Evolutionary conservation across 2,329 filamentous ascomycete genomes (phyloP).

Genomic region (Ambrosiella beaveri): DNA sequence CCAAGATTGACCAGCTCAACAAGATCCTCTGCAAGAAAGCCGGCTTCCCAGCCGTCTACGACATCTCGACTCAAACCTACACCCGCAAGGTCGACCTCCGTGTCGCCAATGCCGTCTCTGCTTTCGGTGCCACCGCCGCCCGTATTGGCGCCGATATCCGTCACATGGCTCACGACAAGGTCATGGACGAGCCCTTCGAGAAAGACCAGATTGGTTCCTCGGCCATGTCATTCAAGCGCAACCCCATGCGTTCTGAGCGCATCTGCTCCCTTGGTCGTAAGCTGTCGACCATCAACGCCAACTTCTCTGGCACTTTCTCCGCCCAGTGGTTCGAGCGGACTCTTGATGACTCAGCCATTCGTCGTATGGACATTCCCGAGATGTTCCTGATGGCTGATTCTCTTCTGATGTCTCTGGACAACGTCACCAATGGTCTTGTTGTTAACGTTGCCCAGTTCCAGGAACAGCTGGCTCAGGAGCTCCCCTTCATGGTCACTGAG

Average conservation of each 20-base stretch:
- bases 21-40: conserved; percentile 36
- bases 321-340: conserved; percentile 40
- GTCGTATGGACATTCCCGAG: conserved; percentile 45
- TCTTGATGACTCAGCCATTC: conserved; percentile 59
- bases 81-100: conserved; percentile 64
- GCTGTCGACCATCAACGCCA: conserved; percentile 24
- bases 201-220: conserved; percentile 57
- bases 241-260: conserved; percentile 32
- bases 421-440: conserved; percentile 51
- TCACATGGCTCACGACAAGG: conserved; percentile 59
- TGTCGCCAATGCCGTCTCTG: conserved; percentile 64
- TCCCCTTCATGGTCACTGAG: conserved; percentile 69
- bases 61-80: conserved; percentile 43
- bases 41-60: conserved; percentile 34
- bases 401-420: conserved; percentile 49
- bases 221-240: conserved; percentile 36
- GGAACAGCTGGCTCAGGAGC: conserved; percentile 50
- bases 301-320: conserved; percentile 19
- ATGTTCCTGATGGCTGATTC: conserved; percentile 51
- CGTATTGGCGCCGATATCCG: conserved; percentile 60
- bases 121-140: conserved; percentile 56
- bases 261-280: conserved; percentile 30
- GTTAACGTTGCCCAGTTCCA: conserved; percentile 62
- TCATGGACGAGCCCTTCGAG: conserved; percentile 56
- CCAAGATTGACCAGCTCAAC: conserved; percentile 37